Evolutionary conservation across 768 basidiomycete species (phyloP), one percentile per base, ranked within the genome.

Genomic region (Pisolithus sp.): DNA sequence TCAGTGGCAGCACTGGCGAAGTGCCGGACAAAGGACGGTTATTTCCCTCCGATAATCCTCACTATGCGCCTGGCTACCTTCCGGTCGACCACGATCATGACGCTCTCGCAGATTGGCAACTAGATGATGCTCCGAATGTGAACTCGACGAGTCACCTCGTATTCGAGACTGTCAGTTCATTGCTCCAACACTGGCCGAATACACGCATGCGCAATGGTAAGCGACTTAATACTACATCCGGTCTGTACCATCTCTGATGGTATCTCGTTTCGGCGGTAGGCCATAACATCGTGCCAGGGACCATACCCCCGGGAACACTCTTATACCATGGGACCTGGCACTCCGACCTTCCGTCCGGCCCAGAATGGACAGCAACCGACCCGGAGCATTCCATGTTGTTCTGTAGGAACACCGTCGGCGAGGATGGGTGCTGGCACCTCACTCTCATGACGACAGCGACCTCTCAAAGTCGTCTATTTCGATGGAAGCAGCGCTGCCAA

Each of bases 401-500:
- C 55, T 34, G 34, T 15, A 34, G 34, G 34, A 34, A 34, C 13
- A 34, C 34, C 34, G 13, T 13, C 13, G 34, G 34, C 12, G 34
- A 34, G 34, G 13, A 34, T 5, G 42, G 42, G 23, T 44, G 42
- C 23, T 44, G 48, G 54, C 54, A 55, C 21, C 21, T 55, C 24
- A 55, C 54, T 10, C 51, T 52, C 13, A 56, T 44, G 7, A 38
- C 57, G 12, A 65, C 57, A n/a, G 26, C 57, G 64, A 17, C 60
- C 75, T 1, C 58, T 80, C 30, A 75, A 72, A 38, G 59, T 80
- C 3, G 50, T 80, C 7, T 79, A 80, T 54, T 80, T 80, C 40
- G 79, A 81, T 47, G 78, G 79, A 0, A 74, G 63, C 41, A 77
- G 77, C 48, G 77, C 73, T 0, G 72, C 68, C 1, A 34, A 34